phyloP scores from a whole-genome alignment of 768 basidiomycete genomes.

The Pleurotus ostreatus region DNA sequence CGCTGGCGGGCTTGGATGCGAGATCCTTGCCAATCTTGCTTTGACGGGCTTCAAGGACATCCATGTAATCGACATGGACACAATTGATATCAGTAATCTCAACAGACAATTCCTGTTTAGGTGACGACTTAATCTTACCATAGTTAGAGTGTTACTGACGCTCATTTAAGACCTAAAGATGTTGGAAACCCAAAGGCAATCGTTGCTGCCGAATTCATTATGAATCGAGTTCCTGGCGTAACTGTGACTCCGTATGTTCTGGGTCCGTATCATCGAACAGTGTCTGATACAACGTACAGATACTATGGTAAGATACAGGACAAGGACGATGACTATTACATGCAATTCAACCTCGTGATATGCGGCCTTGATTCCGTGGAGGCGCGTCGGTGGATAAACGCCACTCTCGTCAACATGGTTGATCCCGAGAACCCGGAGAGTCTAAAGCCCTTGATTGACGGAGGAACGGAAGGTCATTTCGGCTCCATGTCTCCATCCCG shows the following conservation, averaged over 20 bases:
- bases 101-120: constrained; percentile 98
- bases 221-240: constrained; percentile 95
- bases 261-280: not conserved
- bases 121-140: constrained; percentile 33
- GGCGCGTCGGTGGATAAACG: constrained; percentile 98
- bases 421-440: constrained; percentile 92
- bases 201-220: constrained; percentile 93
- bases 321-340: constrained; percentile 91
- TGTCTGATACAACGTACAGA: constrained; percentile 34
- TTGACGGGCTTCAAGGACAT: constrained; percentile 97
- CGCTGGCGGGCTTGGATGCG: constrained; percentile 95
- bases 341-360: constrained; percentile 95
- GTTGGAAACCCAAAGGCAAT: constrained; percentile 93
- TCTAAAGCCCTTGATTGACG: constrained; percentile 95
- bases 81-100: constrained; percentile 97
- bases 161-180: constrained; percentile 66
- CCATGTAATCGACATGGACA: constrained; percentile 99
- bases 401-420: constrained; percentile 91
- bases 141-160: constrained; percentile 3
- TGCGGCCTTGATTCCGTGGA: constrained; percentile 97
- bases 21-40: constrained; percentile 95
- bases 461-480: constrained; percentile 88
- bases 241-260: constrained; percentile 87
- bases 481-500: not conserved
- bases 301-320: constrained; percentile 99